Evolutionary conservation across 768 basidiomycete species (phyloP), one percentile per base, ranked within the genome.

Genomic region (Suillus alpinus): DNA sequence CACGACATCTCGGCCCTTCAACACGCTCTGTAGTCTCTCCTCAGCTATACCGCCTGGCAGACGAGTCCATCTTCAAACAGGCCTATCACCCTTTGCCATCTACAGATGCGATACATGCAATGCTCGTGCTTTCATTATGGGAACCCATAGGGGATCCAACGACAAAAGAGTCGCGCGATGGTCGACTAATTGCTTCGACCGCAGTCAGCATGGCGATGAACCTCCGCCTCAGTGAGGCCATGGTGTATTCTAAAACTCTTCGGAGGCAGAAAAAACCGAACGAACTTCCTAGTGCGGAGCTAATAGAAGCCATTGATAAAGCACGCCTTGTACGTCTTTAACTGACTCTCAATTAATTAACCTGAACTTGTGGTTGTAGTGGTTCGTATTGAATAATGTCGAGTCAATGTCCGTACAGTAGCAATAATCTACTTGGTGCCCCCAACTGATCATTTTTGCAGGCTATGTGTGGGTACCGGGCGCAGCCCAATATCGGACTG

Each of bases 191-290:
- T 40, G 77, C 73, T 9, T 70, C 78, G 16, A 72, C 72, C 1
- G 81, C 81, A 13, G 75, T 82, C 31, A 78, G 74, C 52, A 81
- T 80, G 78, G 80, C 79, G 23, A 79, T 77, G 67, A 80, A 78
- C 63, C 64, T 82, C 55, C 75, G 73, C 31, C 68, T 81, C 4
- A 72, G 74, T 52, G 68, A 74, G 53, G 77, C 75, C 8, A 74
- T 77, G 60, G 63, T 70, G 23, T 70, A 75, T 57, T 72, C 67
- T 23, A 66, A 62, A 37, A 67, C 59, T 4, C 68, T 80, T 47
- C 68, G 74, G 26, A 65, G 62, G 39, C 66, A 70, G 32, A 73
- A 68, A 57, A 72, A 70, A 61, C 55, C 66, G 4, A 65, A 67
- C 20, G 68, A 75, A 3, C 63, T 67, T 4, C 65, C 71, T 36